Percentiles rank a stretch among this genome's conserved stretches.
phyloP scores from a whole-genome alignment of 768 basidiomycete genomes.

The Lanmaoa pseudosensibilis region DNA sequence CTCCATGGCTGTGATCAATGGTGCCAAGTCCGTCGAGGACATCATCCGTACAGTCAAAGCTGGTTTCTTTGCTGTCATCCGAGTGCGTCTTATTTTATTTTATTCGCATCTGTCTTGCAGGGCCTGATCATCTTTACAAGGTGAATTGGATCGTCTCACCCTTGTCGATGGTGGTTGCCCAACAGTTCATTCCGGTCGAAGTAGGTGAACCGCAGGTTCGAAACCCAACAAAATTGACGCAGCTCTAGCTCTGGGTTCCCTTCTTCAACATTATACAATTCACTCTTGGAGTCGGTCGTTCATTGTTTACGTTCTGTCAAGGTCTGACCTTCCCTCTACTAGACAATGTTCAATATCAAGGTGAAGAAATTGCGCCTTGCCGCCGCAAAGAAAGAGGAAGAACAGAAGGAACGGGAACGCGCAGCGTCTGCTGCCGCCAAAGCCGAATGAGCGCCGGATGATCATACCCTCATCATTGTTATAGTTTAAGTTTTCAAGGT shows the following conservation, averaged over 20 bases:
- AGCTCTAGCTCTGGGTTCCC: conserved; percentile 75
- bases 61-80: conserved; percentile 73
- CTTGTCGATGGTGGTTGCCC: conserved; percentile 70
- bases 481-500: not conserved
- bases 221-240: conserved; percentile 2
- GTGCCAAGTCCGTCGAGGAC: conserved; percentile 65
- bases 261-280: conserved; percentile 84
- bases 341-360: conserved; percentile 76
- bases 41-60: conserved; percentile 65
- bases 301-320: conserved; percentile 1
- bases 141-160: conserved; percentile 82
- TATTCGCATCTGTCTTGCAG: not conserved
- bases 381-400: conserved; percentile 49
- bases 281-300: conserved; percentile 60
- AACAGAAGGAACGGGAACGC: conserved; percentile 37
- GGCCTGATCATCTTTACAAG: conserved; percentile 38
- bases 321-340: conserved; percentile 1
- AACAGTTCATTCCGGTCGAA: conserved; percentile 76
- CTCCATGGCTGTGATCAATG: conserved; percentile 82
- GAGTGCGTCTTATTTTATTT: conserved; percentile 44
- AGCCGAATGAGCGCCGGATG: conserved; percentile 16
- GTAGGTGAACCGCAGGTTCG: conserved; percentile 37
- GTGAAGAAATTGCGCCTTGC: conserved; percentile 63
- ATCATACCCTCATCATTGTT: conserved; percentile 16
- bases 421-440: conserved; percentile 21